Percentiles rank a stretch among this genome's conserved stretches.
Evolutionary conservation across 805 yeast genomes (phyloP).

Genomic region (Suhomyces sp.): DNA sequence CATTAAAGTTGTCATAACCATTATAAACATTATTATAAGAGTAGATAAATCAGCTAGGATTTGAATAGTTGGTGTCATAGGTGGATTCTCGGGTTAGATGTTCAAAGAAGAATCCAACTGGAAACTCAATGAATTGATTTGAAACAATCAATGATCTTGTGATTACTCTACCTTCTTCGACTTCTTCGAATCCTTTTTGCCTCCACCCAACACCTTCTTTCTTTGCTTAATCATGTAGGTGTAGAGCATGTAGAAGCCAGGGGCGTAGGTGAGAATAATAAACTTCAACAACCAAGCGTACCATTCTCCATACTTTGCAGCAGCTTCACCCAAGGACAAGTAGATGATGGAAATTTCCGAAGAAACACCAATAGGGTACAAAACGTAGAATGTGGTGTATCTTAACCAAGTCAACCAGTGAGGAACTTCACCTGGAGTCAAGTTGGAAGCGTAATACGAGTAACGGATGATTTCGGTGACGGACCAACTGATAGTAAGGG

Average conservation of each 20-base stretch:
- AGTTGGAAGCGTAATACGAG: conserved; percentile 75
- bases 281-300: conserved; percentile 57
- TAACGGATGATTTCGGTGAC: conserved; percentile 90
- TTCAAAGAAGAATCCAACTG: background rate
- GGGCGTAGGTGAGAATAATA: conserved; percentile 68
- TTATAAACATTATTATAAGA: too few species aligned
- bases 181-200: conserved; percentile 10
- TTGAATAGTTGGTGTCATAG: too few species aligned
- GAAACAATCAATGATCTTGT: too few species aligned
- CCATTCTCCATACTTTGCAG: conserved; percentile 44
- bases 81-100: too few species aligned
- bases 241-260: conserved; percentile 83
- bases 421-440: conserved; percentile 56
- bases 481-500: conserved; percentile 86
- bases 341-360: conserved; percentile 74
- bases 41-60: too few species aligned
- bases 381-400: conserved; percentile 75
- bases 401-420: conserved; percentile 64
- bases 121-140: too few species aligned
- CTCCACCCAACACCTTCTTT: conserved; percentile 60
- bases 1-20: too few species aligned
- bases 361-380: conserved; percentile 92
- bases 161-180: conserved; percentile 5
- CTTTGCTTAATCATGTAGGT: conserved; percentile 90
- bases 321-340: conserved; percentile 72